phyloP scores from a whole-genome alignment of 1,284 basidiomycete genomes.

The Apiotrichum gamsii region DNA sequence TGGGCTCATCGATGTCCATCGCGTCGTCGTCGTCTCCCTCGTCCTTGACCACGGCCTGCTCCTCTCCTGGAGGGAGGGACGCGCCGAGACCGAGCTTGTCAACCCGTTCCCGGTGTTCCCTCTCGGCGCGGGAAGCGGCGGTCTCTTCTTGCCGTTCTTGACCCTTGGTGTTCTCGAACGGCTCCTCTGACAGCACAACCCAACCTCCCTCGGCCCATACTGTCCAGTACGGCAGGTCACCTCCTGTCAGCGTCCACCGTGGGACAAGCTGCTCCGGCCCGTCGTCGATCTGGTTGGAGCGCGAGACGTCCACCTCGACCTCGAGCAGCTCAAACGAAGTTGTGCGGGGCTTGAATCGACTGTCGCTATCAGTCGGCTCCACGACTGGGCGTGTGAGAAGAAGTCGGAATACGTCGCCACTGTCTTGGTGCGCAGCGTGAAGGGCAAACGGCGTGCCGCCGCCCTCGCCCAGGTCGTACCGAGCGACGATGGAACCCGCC shows the following conservation, averaged over 20 bases:
- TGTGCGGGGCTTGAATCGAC: slow-evolving; percentile 16
- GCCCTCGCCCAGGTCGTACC: slow-evolving; percentile 51
- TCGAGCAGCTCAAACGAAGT: slow-evolving; percentile 35
- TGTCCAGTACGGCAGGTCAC: slow-evolving; percentile 59
- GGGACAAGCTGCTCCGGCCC: slow-evolving; percentile 48
- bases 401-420: slow-evolving; percentile 14
- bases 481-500: slow-evolving; percentile 52
- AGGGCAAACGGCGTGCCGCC: slow-evolving; percentile 53
- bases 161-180: slow-evolving; percentile 9
- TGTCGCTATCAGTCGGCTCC: neutral
- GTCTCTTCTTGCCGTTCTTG: slow-evolving; percentile 5
- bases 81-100: slow-evolving; percentile 34
- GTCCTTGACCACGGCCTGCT: neutral
- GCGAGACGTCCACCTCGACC: slow-evolving; percentile 20
- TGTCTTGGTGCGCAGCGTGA: slow-evolving; percentile 19
- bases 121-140: slow-evolving; percentile 14
- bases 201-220: slow-evolving; percentile 31
- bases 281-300: slow-evolving; percentile 17
- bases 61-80: slow-evolving; percentile 1
- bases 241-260: slow-evolving; percentile 61
- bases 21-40: neutral
- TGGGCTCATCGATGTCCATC: slow-evolving; percentile 12
- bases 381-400: slow-evolving; percentile 25
- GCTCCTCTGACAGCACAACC: slow-evolving; percentile 30
- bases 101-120: slow-evolving; percentile 13